Conservation (phyloP, 129 eudicot genomes). For the Lactuca saligna region DNA sequence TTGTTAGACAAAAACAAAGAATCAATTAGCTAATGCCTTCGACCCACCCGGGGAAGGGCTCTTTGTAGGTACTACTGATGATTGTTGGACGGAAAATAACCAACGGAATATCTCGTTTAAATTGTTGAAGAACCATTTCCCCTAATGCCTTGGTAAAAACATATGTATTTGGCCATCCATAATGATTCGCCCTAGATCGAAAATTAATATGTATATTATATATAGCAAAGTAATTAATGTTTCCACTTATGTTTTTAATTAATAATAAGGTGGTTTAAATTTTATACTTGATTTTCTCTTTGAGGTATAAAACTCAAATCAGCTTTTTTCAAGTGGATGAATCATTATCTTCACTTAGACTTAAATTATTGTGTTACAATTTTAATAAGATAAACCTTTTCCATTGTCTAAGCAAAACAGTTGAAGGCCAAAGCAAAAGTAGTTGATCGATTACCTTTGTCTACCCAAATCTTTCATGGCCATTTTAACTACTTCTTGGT, state of each 20-base stretch:
- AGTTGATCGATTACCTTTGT: slow-evolving; percentile 44
- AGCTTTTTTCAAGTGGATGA: no score
- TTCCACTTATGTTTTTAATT: no score
- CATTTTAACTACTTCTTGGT: slow-evolving; percentile 17
- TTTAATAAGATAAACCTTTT: no score
- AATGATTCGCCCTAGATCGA: slow-evolving; percentile 25
- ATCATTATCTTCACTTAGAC: no score
- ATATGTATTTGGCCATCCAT: slow-evolving; percentile 55
- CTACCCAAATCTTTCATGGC: slow-evolving; percentile 59
- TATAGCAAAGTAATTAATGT: background rate
- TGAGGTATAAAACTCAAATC: no score
- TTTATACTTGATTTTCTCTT: no score
- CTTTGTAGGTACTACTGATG: slow-evolving; percentile 42
- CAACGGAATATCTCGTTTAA: slow-evolving; percentile 18
- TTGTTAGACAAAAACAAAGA: background rate
- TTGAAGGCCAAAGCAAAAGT: background rate
- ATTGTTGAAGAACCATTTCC: slow-evolving; percentile 11
- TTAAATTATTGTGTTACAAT: no score
- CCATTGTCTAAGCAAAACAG: no score
- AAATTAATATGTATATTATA: background rate
- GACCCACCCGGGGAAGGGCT: slow-evolving; percentile 51
- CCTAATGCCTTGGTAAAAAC: slow-evolving; percentile 45
- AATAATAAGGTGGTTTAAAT: no score
- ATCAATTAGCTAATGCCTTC: slow-evolving; percentile 28
- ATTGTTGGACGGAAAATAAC: slow-evolving; percentile 42